A percentile compares a stretch with the other conserved stretches of the same genome.
Conservation (phyloP, 768 basidiomycete species). For the Lactarius sanguifluus region DNA sequence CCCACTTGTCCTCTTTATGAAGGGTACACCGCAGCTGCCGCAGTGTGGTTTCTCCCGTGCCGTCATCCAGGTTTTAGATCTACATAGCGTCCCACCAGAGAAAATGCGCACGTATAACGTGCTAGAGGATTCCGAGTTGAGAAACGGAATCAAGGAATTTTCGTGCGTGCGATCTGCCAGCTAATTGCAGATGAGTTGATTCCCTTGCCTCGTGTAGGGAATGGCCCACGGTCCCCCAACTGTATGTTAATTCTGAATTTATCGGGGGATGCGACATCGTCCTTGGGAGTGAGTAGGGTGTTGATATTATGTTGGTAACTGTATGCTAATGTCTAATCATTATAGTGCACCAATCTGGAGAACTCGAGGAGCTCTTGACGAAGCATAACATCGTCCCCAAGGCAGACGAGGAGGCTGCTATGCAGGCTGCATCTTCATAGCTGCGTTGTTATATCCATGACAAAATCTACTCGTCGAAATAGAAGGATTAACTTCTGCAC, state of each 20-base stretch:
- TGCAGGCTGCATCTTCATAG: conserved; percentile 28
- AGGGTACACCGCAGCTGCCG: conserved; percentile 83
- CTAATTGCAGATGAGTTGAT: background rate
- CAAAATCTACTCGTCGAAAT: background rate
- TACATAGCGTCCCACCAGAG: conserved; percentile 75
- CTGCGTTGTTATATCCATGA: background rate
- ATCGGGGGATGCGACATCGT: conserved; percentile 97
- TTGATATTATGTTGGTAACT: conserved; percentile 5
- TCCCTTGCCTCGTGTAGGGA: conserved; percentile 51
- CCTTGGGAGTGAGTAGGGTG: conserved; percentile 67
- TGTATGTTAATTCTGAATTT: conserved; percentile 94
- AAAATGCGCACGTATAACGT: conserved; percentile 92
- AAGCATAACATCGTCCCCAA: conserved; percentile 70
- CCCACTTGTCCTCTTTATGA: conserved; percentile 97
- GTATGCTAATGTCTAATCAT: conserved; percentile 15
- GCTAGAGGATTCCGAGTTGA: conserved; percentile 78
- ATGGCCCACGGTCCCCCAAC: conserved; percentile 97
- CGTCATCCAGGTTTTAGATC: conserved; percentile 83
- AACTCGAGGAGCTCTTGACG: conserved; percentile 79
- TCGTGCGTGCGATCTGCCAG: conserved; percentile 61
- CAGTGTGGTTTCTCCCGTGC: conserved; percentile 97
- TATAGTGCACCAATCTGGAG: conserved; percentile 94
- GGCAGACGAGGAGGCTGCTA: conserved; percentile 30
- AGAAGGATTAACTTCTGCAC: conserved; percentile 1
- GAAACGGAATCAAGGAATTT: conserved; percentile 91